Base-by-base conservation (phyloP, 441 rosid species). In the Capsella rubella region DNA sequence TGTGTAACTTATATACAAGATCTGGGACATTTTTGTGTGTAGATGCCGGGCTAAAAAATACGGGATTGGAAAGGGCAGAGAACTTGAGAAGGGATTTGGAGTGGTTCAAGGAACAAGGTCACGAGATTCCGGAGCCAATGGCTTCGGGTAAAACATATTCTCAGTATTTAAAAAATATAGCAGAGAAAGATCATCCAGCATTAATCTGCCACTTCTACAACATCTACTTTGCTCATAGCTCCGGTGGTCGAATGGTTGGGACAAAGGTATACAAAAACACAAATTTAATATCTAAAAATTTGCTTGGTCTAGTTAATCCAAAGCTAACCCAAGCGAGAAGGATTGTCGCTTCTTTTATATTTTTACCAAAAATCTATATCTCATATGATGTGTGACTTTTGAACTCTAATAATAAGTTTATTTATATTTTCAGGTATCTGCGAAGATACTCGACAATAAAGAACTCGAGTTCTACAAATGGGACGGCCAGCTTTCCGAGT, bases 131-230 rank as follows among this genome's bases (percentile, higher is more conserved):
- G 0, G 89, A 87, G 71, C 91, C 97, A 63, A 90, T 89, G 69
- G 80, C 85, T 58, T 86, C 92, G 9, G 99, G 97, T 32, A 65
- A 47, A 68, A 69, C 73, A n/a, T 94, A 90, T 71, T 77, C 93
- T 4, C 70, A 81, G 74, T 54, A 78, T 84, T 87, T 92, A 53
- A 80, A 84, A 71, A 89, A 92, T 42, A 59, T 90, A 74, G 83
- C 97, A 0, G 90, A 87, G 75, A 94, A 85, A 51, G 96, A 94
- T 86, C 93, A 95, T 75, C 98, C 83, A 71, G 95, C 93, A 64
- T 89, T 94, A 64, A 86, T 94, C 52, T 94, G 97, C 74, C 98
- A 91, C 86, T 91, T 91, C 89, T 91, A 90, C 85, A 94, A 94
- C 59, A 82, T 87, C 72, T 89, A 94, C 80, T 94, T 94, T 71